Evolutionary conservation across 192 early-diverging fungal genomes (phyloP), one percentile per base, ranked within the genome.

Genomic region (Podila horticola): DNA sequence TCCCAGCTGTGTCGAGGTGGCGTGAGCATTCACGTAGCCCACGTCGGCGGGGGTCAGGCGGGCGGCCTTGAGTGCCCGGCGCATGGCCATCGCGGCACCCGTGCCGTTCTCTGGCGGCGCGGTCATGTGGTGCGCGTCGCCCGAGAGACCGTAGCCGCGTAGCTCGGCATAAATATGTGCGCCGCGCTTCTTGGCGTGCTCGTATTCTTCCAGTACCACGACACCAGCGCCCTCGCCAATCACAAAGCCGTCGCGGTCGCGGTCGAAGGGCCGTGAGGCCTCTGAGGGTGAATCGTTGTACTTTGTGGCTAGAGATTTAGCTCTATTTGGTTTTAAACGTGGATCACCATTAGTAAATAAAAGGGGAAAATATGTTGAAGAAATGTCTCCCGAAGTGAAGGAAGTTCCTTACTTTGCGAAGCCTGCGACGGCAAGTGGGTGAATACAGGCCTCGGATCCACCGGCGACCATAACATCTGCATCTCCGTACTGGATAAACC

Each of bases 381-480:
- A 45, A 0, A 17, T 15, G 3, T 3, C 15, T 0, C 4, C 41
- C 41, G 15, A 13, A 45, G 4, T 4, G 3, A 71, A 19, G 22
- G 30, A 19, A 30, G 22, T 4, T 69, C 62, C 88, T 69, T 74
- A 94, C 91, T 88, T 86, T 72, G 89, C 91, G 84, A 99, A 99
- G 9, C 97, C 97, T 15, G 95, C 95, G 55, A 99, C 84, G 19
- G 94, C 86, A 22, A 99, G 86, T 17, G 95, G 95, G 59, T 94
- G 91, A 36, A 98, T 84, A 50, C 92, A 88, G 2, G 96, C 89
- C 79, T 99, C 97, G 3, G 94, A 83, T 12, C 94, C 96, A 33
- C 97, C 97, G 3, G 96, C 96, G 13, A 99, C 82, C 94, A 99
- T 97, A 7, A 99, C 96, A 82, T 97, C 95, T 8, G 96, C 95